Evolutionary conservation across 768 basidiomycete species (phyloP).

Genomic region (Harrya chromipes): DNA sequence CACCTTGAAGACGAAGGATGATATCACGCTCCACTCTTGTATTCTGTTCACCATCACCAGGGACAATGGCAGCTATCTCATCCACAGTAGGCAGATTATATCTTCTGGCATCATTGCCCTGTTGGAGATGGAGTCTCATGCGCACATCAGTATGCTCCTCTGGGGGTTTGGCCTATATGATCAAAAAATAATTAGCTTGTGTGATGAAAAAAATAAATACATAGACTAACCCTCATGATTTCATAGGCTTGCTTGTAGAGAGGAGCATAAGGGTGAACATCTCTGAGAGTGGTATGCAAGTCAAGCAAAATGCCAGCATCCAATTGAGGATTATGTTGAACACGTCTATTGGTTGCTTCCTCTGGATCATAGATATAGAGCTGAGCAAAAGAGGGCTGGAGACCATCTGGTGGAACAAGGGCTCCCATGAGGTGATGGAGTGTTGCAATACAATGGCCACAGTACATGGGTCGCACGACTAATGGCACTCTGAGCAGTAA

Average conservation of each 20-base stretch:
- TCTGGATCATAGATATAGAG: constrained; percentile 41
- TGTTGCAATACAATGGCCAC: too few species aligned
- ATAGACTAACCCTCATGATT: constrained; percentile 15
- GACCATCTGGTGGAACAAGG: constrained; percentile 22
- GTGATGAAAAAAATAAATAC: too few species aligned
- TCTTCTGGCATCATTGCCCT: constrained; percentile 26
- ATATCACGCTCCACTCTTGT: constrained; percentile 31
- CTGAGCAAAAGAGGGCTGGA: constrained; percentile 35
- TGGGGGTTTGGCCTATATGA: constrained; percentile 8
- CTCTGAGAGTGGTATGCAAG: constrained; percentile 25
- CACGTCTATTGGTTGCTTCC: constrained; percentile 29
- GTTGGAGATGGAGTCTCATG: constrained; percentile 7
- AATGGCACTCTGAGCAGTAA: too few species aligned
- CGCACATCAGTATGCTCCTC: constrained; percentile 12
- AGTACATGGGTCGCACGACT: too few species aligned
- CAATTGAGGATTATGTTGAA: constrained; percentile 23
- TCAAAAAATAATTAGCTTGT: neutral
- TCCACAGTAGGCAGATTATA: constrained; percentile 45
- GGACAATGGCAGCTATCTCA: constrained; percentile 43
- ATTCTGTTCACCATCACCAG: constrained; percentile 26
- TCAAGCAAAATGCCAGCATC: constrained; percentile 15
- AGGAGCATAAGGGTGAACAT: constrained; percentile 25
- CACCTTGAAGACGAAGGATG: constrained; percentile 25
- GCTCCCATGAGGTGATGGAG: constrained; percentile 37
- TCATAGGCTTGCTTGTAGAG: constrained; percentile 34